Base-by-base conservation (phyloP, 2,329 filamentous ascomycete species). In the Hortaea werneckii region DNA sequence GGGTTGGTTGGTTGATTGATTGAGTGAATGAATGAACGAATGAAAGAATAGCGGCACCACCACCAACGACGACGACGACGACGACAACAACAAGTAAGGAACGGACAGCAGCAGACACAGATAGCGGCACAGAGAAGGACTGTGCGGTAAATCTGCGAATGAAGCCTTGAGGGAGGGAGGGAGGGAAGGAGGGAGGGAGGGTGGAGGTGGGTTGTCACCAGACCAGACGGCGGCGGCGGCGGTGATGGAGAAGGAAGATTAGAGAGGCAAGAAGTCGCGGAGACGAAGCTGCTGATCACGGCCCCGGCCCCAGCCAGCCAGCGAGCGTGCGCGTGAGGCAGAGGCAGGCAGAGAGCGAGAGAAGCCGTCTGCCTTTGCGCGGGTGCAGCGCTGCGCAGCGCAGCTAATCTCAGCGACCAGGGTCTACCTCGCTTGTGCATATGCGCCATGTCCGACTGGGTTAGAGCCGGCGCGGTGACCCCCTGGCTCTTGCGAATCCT, bases 21-120 rank as follows among this genome's bases (percentile, higher is more conserved):
- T 32, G 26, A 20, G n/a, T n/a, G n/a, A 32, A 29, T 10, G 30
- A 35, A 37, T 29, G 30, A 12, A 20, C 20, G 20, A 20, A 20
- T 20, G 20, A 20, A 20, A 20, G 20, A 20, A 20, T 20, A 20
- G 20, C 20, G 20, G 20, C 20, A 20, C 20, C 20, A 20, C 20
- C 2, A 20, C 20, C 20, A 20, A 20, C 20, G 20, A 20, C 20
- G 20, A 20, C 38, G 41, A 12, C 5, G 29, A 35, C 27, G 3
- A 30, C 29, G 41, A 32, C 28, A 45, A 45, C 29, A 29, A 27
- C 20, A 13, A 41, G n/a, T 35, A 46, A 46, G 40, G 44, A 46
- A 32, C 41, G 52, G 52, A 54, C 52, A 46, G 52, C 52, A 48
- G 37, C 52, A 51, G 53, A 44, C 44, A 44, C 34, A 43, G 45